phyloP scores from a whole-genome alignment of 345 rosid genomes.

The Eucalyptus dawsonii region DNA sequence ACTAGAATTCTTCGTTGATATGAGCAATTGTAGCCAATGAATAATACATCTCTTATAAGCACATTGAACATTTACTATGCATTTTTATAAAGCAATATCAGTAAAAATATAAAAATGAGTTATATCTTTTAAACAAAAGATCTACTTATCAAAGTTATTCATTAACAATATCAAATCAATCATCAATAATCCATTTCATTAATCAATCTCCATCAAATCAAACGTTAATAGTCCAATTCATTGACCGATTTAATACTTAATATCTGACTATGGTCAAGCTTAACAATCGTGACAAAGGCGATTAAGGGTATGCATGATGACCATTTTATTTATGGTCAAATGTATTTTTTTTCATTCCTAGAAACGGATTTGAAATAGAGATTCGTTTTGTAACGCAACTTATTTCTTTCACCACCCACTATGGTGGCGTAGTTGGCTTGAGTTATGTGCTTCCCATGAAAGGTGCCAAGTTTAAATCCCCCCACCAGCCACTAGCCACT shows the following conservation, averaged over 20 bases:
- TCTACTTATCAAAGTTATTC: accelerated
- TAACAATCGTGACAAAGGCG: not conserved
- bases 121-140: too few relatives aligned
- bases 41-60: not conserved
- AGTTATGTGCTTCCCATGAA: too few relatives aligned
- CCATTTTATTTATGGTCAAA: accelerated
- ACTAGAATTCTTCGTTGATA: not conserved
- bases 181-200: not conserved
- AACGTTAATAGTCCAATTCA: not conserved
- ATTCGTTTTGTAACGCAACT: accelerated
- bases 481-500: accelerated
- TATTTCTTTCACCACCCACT: too few relatives aligned
- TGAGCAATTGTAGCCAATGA: accelerated
- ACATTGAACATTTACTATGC: not conserved
- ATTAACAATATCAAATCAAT: not conserved
- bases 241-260: not conserved
- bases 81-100: not conserved
- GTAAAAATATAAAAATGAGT: not conserved
- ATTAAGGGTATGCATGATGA: too few relatives aligned
- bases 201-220: not conserved
- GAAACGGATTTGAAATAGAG: too few relatives aligned
- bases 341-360: too few relatives aligned
- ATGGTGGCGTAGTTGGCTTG: too few relatives aligned
- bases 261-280: too few relatives aligned
- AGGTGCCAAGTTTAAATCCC: too few relatives aligned